Evolutionary conservation across 371 early-diverging fungal genomes (phyloP), one percentile per base, ranked within the genome.

Genomic region (Mortierella sp.): DNA sequence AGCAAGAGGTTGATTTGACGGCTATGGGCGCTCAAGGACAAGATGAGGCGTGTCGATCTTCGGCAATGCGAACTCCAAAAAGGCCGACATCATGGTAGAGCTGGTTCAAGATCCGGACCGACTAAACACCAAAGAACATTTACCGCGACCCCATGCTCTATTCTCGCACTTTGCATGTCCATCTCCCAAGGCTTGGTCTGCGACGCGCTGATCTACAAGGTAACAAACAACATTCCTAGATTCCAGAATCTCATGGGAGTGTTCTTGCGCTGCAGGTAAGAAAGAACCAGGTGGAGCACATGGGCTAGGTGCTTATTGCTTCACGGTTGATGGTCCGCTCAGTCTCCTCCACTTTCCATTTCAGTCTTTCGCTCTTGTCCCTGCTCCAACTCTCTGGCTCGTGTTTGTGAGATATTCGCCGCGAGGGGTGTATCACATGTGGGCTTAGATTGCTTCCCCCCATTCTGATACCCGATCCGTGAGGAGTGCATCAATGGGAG

Each of bases 241-340:
- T 92, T 94, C 81, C 94, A 95, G 73, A 95, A 95, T 71, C 85
- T 94, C 22, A 89, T 94, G 88, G 95, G 95, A n/a, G 79, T 91
- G 31, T 89, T 94, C 76, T 94, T 95, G n/a, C n/a, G n/a, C n/a
- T n/a, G n/a, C n/a, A n/a, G n/a, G n/a, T n/a, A n/a, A n/a, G n/a
- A n/a, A n/a, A n/a, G n/a, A n/a, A n/a, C n/a, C n/a, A n/a, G n/a
- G n/a, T n/a, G n/a, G n/a, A n/a, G n/a, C n/a, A n/a, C n/a, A n/a
- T n/a, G n/a, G n/a, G n/a, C n/a, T n/a, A n/a, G n/a, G n/a, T n/a
- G n/a, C n/a, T n/a, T n/a, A n/a, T n/a, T n/a, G n/a, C n/a, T n/a
- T n/a, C n/a, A n/a, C n/a, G n/a, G n/a, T n/a, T n/a, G n/a, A n/a
- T n/a, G n/a, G n/a, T n/a, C n/a, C n/a, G n/a, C n/a, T n/a, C n/a